These are phyloP conservation scores for Arabis hirsuta DNA, from an alignment of 345 rosid species.

Conservation along the genomic window DNA sequence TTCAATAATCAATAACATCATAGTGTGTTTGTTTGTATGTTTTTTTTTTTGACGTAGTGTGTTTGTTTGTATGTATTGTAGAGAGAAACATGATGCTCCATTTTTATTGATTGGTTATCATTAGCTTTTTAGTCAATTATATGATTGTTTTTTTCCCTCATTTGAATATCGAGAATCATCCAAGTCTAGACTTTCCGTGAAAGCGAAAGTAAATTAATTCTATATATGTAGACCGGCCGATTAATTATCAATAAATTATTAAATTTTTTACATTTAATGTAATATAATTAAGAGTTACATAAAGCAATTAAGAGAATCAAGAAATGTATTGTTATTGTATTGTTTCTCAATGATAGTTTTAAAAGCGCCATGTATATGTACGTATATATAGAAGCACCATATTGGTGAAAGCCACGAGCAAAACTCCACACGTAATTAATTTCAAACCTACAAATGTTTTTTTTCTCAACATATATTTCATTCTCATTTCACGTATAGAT, in stretches of 20 bases:
- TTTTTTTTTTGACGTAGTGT: no score
- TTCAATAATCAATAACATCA: not conserved
- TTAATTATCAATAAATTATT: not conserved
- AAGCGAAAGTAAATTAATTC: conserved; percentile 33
- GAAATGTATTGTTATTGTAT: not conserved
- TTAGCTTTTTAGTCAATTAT: conserved; percentile 46
- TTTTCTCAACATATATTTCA: conserved; percentile 16
- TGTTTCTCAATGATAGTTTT: conserved; percentile 21
- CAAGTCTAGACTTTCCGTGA: conserved; percentile 44
- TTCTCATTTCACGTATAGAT: conserved; percentile 15
- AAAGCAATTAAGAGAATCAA: no score
- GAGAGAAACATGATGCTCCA: conserved; percentile 40
- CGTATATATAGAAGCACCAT: conserved; percentile 36
- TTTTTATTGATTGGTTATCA: conserved; percentile 45
- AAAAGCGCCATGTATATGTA: conserved; percentile 37
- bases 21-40: conserved; percentile 10
- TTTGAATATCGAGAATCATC: conserved; percentile 39
- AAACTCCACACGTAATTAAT: conserved; percentile 42
- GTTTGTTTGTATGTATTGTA: conserved; percentile 23
- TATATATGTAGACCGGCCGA: not conserved
- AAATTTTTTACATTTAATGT: not conserved
- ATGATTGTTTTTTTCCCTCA: conserved; percentile 37
- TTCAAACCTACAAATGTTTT: conserved; percentile 23
- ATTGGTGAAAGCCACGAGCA: conserved; percentile 48
- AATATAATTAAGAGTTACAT: not conserved